These are phyloP conservation scores for Dichotomopilus funicola DNA, from an alignment of 2,329 filamentous ascomycete species.

Conservation along the genomic window DNA sequence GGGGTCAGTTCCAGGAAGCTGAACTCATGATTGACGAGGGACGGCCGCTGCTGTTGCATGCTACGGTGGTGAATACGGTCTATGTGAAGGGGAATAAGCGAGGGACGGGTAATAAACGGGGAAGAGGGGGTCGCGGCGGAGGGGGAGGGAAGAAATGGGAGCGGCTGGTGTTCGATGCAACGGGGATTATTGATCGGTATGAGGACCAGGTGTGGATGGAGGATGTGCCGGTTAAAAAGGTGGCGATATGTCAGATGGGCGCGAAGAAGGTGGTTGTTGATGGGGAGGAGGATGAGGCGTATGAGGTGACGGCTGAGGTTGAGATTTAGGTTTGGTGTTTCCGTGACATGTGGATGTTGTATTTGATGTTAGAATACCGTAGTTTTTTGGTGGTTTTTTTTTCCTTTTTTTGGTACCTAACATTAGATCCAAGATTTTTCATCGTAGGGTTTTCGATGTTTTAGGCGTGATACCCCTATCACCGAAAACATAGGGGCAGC, in stretches of 20 bases:
- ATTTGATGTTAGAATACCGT: no score
- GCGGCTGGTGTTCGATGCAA: slow-evolving; percentile 47
- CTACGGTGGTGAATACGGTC: slow-evolving; percentile 79
- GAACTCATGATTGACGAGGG: slow-evolving; percentile 52
- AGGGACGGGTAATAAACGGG: slow-evolving; percentile 17
- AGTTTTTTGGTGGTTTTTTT: no score
- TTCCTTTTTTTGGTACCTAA: no score
- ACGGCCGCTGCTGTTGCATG: slow-evolving; percentile 68
- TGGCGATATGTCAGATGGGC: slow-evolving; percentile 84
- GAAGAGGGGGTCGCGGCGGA: slow-evolving; percentile 21
- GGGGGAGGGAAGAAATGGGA: slow-evolving; percentile 26
- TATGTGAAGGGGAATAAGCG: slow-evolving; percentile 50
- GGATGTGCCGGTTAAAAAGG: slow-evolving; percentile 56
- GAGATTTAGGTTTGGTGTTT: slow-evolving; percentile 26
- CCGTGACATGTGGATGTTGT: not conserved
- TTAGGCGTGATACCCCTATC: no score
- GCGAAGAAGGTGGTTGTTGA: slow-evolving; percentile 57
- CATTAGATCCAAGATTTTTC: no score
- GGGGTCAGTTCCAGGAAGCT: slow-evolving; percentile 45
- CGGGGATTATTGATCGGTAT: slow-evolving; percentile 51
- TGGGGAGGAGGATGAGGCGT: slow-evolving; percentile 45
- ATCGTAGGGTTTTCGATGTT: no score
- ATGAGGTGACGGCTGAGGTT: slow-evolving; percentile 48
- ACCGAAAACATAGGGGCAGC: no score
- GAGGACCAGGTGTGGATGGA: slow-evolving; percentile 65